Base-by-base conservation (phyloP, 2,329 filamentous ascomycete species). In the Colletotrichum sp. region DNA sequence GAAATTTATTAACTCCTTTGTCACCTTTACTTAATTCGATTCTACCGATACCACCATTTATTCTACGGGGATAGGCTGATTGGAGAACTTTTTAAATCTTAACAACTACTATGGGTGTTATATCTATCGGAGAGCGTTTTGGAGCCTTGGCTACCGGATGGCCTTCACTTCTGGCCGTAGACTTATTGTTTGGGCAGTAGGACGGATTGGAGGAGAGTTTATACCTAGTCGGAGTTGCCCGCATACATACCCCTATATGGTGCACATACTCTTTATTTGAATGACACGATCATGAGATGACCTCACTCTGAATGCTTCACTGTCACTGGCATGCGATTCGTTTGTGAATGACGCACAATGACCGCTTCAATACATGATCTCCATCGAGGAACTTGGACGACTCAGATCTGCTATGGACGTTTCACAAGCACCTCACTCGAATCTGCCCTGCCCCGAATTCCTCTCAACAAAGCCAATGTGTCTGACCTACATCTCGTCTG, bases 41-140 rank as follows among this genome's bases (percentile, higher is more conserved):
- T 68, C 71, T 36, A 68, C 68, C 63, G 66, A 76, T 73, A 66
- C 68, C 78, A 77, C 73, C 75, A 76, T 79, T 52, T 77, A 67
- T 81, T 81, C 78, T 78, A 62, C 26, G 81, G 81, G 75, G 80
- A 79, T 63, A 76, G 64, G 75, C 62, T 77, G 80, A 77, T 81
- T 82, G 80, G 77, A 44, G 81, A 71, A 16, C n/a, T 44, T 77
- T 44, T n/a, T 48, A 24, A 59, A 26, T 63, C 59, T 63, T 63
- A 52, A 63, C 59, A 52, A 65, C 74, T 24, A 65, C 36, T 68
- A 34, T 32, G 28, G 48, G 65, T 66, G 39, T 66, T 62, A 13
- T 52, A 52, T 52, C 44, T 22, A 30, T 34, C 55, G 63, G 60
- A 69, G 62, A 74, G 55, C 52, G 52, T 26, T 44, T 74, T 74